phyloP scores from a whole-genome alignment of 345 rosid genomes.

The Nephelium lappaceum region DNA sequence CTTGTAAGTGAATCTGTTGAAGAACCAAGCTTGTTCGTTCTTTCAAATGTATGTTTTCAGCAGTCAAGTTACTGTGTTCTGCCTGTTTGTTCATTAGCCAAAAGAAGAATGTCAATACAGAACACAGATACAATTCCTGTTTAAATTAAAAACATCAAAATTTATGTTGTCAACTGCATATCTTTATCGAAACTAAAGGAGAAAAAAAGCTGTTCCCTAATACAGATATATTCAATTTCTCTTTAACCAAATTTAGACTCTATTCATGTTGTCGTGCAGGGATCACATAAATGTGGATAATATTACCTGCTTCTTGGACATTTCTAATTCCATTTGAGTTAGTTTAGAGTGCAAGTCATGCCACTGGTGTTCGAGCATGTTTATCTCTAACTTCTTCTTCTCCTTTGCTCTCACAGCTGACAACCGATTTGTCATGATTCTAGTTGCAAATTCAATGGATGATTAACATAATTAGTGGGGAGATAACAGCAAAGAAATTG shows the following conservation, averaged over 20 bases:
- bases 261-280: too few species aligned
- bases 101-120: neutral
- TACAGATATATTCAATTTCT: too few species aligned
- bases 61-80: conserved; percentile 13
- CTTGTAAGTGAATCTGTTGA: conserved; percentile 21
- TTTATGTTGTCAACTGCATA: too few species aligned
- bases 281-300: neutral
- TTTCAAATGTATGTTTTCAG: conserved; percentile 17
- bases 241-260: too few species aligned
- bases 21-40: neutral
- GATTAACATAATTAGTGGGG: neutral
- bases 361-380: conserved; percentile 22
- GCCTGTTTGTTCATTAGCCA: conserved; percentile 12
- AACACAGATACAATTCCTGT: too few species aligned
- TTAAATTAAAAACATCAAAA: too few species aligned
- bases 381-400: conserved; percentile 23
- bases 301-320: conserved; percentile 17
- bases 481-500: too few species aligned
- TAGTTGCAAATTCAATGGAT: conserved; percentile 2
- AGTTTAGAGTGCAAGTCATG: neutral
- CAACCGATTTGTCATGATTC: conserved; percentile 26
- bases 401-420: conserved; percentile 33
- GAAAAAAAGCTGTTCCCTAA: too few species aligned
- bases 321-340: neutral
- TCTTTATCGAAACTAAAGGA: too few species aligned